Conservation (phyloP, 192 early-diverging fungal genomes). For the Backusella liffmaniae region DNA sequence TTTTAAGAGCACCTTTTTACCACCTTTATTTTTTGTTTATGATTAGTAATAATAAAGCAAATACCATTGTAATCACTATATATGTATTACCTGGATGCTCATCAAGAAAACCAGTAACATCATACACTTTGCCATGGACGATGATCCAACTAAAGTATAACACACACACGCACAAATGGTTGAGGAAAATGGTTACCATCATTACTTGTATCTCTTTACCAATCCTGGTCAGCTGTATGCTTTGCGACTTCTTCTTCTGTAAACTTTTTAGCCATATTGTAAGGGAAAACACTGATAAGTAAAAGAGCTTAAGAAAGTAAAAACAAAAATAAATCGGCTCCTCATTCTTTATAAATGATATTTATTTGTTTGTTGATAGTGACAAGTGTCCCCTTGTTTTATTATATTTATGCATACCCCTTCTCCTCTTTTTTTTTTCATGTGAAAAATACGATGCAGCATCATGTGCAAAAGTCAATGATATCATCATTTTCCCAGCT, state of each 20-base stretch:
- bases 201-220: constrained; percentile 12
- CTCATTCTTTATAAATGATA: background rate
- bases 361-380: background rate
- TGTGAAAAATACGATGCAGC: no score
- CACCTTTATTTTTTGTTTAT: constrained; percentile 25
- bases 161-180: background rate
- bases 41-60: background rate
- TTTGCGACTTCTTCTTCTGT: constrained; percentile 44
- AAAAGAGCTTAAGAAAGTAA: background rate
- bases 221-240: constrained; percentile 38
- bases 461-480: no score
- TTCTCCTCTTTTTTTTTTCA: no score
- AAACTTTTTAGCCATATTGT: constrained; percentile 30
- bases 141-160: constrained; percentile 50
- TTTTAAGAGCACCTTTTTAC: constrained; percentile 73
- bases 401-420: background rate
- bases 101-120: constrained; percentile 53
- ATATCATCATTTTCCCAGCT: no score
- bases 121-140: constrained; percentile 57
- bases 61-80: background rate
- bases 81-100: constrained; percentile 47
- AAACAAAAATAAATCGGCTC: background rate
- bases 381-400: background rate
- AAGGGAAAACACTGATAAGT: background rate
- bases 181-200: background rate